Conservation (phyloP, 2,329 filamentous ascomycete genomes). For the Sphaerulina populicola region DNA sequence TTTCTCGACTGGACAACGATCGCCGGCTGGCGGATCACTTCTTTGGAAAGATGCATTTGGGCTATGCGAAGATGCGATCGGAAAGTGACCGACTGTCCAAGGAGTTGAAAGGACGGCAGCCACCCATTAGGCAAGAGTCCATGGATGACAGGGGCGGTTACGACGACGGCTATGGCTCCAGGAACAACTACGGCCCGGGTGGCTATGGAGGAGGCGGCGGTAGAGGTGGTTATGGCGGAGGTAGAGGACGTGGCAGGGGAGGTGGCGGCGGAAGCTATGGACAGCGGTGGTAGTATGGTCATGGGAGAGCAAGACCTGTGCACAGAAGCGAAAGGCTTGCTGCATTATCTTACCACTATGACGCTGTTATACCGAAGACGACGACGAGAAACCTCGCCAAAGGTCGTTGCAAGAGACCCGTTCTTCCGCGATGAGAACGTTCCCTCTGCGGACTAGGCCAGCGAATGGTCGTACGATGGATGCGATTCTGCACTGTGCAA, state of each 20-base stretch:
- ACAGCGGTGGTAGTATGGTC: neutral
- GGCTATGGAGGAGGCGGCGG: constrained; percentile 16
- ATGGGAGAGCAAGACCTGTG: neutral
- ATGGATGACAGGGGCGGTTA: constrained; percentile 35
- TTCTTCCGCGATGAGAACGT: too few species aligned
- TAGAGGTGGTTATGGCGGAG: constrained; percentile 22
- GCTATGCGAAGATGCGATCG: constrained; percentile 96
- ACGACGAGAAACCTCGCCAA: too few species aligned
- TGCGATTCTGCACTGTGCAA: too few species aligned
- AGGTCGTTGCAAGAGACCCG: too few species aligned
- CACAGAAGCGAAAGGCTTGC: neutral
- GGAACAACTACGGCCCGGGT: constrained; percentile 30
- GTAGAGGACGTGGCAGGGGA: neutral
- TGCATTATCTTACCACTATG: neutral
- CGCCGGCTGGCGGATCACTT: constrained; percentile 91
- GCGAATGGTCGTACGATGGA: too few species aligned
- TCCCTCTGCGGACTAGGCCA: too few species aligned
- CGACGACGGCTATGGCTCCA: constrained; percentile 34
- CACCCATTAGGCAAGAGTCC: constrained; percentile 48
- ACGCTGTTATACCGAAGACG: neutral
- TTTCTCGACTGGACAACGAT: constrained; percentile 88
- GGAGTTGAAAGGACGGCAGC: constrained; percentile 67
- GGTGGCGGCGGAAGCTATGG: neutral
- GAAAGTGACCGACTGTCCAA: constrained; percentile 79
- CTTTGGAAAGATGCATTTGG: constrained; percentile 98